Base-by-base conservation (phyloP, 345 rosid species). In the Moringa oleifera region DNA sequence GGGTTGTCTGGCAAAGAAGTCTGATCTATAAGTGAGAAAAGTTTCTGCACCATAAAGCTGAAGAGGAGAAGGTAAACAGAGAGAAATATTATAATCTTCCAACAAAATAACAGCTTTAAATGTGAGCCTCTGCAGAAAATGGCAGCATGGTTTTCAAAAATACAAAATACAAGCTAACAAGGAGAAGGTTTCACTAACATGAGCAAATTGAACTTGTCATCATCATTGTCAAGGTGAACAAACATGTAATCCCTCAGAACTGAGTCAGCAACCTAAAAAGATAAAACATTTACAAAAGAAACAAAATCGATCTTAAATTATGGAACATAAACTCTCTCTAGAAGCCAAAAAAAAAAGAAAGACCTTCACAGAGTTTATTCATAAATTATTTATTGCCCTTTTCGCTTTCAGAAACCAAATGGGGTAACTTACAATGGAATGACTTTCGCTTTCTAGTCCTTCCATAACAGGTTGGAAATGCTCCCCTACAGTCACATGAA, bases 21-120 rank as follows among this genome's bases (percentile, higher is more conserved):
- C 79, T 83, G 95, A 81, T 94, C 99, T 18, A 88, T 75, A 73
- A 94, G 81, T 51, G 97, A 94, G 80, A 81, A 94, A 59, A 94
- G 99, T 74, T 94, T 94, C 84, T 94, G 99, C 80, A 86, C 77
- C 81, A 86, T 83, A 78, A 90, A 90, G 73, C 99, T 94, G 72
- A 65, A 59, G 65, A 77, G 28, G 73, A 62, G 50, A 73, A 74
- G 65, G 64, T 54, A 55, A 73, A 36, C 10, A 45, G 20, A 56
- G 58, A 69, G 59, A 71, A 45, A 52, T 22, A 16, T 21, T 62
- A 67, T 4, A 58, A 68, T 25, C 49, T 45, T 28, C 51, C 28
- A 52, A 62, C 51, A 13, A 68, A 59, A 54, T 69, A 49, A 41
- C 6, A 41, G 12, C 47, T 41, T 19, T 4, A 46, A 15, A 25